Percentiles rank a stretch among this genome's conserved stretches.
These are phyloP conservation scores for Vigna trinervia DNA, from an alignment of 306 rosid genomes.

Conservation along the genomic window DNA sequence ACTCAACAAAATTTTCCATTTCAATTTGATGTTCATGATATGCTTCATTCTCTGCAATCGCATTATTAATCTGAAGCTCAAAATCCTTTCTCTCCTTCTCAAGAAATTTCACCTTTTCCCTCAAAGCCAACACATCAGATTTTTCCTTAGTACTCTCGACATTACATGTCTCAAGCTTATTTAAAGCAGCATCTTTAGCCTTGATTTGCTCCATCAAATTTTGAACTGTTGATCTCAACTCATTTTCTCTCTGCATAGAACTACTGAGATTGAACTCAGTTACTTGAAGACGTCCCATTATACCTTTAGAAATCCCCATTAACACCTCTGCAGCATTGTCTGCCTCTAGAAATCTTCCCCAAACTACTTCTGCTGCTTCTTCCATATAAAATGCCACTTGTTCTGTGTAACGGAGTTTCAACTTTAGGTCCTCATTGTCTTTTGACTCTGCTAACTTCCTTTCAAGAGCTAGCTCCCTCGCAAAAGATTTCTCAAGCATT, in stretches of 20 bases:
- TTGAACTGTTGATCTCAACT: conserved; percentile 58
- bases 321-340: conserved; percentile 80
- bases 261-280: conserved; percentile 69
- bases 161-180: conserved; percentile 53
- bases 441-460: conserved; percentile 79
- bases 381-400: conserved; percentile 81
- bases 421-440: conserved; percentile 70
- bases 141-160: conserved; percentile 53
- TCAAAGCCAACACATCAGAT: conserved; percentile 60
- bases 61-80: conserved; percentile 53
- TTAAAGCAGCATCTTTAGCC: conserved; percentile 61
- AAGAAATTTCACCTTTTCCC: conserved; percentile 64
- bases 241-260: conserved; percentile 68
- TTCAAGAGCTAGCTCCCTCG: conserved; percentile 89
- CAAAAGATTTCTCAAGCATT: conserved; percentile 88
- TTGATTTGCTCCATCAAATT: conserved; percentile 57
- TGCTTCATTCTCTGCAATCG: conserved; percentile 51
- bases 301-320: conserved; percentile 80
- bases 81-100: conserved; percentile 60
- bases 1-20: conserved; percentile 61
- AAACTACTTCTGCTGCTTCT: conserved; percentile 87
- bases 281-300: conserved; percentile 72
- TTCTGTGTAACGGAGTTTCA: conserved; percentile 81
- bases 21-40: conserved; percentile 67
- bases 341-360: conserved; percentile 99